Evolutionary conservation across 2,329 filamentous ascomycete genomes (phyloP).

Genomic region (Grosmannia clavigera): DNA sequence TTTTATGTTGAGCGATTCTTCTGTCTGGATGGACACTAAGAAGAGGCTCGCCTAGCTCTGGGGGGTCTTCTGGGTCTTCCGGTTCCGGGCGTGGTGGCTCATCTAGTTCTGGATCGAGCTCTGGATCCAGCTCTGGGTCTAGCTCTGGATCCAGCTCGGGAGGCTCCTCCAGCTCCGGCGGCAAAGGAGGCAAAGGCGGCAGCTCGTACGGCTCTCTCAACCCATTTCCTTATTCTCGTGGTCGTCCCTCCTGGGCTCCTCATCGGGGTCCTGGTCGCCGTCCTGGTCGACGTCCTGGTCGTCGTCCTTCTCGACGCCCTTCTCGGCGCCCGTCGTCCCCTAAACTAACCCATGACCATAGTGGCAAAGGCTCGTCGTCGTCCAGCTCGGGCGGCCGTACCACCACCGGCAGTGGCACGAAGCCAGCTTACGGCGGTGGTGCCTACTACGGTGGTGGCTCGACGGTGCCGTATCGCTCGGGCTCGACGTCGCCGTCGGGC

Average conservation of each 20-base stretch:
- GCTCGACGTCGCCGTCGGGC: conserved; percentile 36
- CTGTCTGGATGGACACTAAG: not conserved
- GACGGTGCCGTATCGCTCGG: conserved; percentile 45
- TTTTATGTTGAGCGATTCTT: not conserved
- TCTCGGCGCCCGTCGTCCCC: not conserved
- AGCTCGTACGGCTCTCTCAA: conserved; percentile 8
- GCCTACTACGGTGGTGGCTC: conserved; percentile 57
- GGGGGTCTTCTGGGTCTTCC: too few species aligned
- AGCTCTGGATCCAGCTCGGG: too few species aligned
- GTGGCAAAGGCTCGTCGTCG: conserved; percentile 1
- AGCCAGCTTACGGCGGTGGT: conserved; percentile 48
- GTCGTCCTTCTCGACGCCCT: not conserved
- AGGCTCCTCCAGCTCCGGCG: not conserved
- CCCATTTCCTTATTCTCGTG: not conserved
- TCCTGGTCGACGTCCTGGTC: too few species aligned
- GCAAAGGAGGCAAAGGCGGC: conserved; percentile 6
- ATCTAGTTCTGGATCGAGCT: not conserved
- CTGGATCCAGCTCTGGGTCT: too few species aligned
- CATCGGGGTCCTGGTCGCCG: too few species aligned
- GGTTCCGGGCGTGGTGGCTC: not conserved
- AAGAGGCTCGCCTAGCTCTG: too few species aligned
- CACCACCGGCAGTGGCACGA: conserved; percentile 42
- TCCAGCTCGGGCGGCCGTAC: conserved; percentile 39
- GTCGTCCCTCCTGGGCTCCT: not conserved
- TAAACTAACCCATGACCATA: not conserved